Evolutionary conservation across 1,284 basidiomycete species (phyloP).

Genomic region (Leccinum solheimii): DNA sequence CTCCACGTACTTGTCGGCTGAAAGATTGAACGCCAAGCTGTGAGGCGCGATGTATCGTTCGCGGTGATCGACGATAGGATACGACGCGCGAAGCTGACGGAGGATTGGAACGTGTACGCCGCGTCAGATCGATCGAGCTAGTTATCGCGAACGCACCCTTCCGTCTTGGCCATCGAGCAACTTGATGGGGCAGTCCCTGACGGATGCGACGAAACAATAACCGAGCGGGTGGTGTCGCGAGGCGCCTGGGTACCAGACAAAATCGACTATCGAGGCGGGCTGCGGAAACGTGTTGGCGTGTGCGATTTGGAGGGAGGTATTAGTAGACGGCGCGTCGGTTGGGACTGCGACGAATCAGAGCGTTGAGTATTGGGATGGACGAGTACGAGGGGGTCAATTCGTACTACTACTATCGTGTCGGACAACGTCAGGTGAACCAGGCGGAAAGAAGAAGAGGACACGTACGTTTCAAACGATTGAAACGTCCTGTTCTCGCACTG

Average conservation of each 20-base stretch:
- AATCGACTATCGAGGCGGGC: conserved; percentile 71
- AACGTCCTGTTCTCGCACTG: conserved; percentile 64
- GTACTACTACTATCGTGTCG: neutral
- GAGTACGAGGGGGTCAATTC: neutral
- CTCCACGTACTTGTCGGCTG: conserved; percentile 60
- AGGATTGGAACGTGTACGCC: neutral
- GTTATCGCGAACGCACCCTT: conserved; percentile 49
- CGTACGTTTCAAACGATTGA: conserved; percentile 40
- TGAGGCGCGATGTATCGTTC: conserved; percentile 88
- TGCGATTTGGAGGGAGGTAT: neutral
- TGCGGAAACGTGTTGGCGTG: conserved; percentile 43
- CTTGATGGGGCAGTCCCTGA: conserved; percentile 80
- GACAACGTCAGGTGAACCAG: neutral
- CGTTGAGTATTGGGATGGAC: neutral
- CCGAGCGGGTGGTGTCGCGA: conserved; percentile 54
- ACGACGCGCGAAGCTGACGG: conserved; percentile 64
- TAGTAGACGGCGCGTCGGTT: neutral
- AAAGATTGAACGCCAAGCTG: conserved; percentile 73
- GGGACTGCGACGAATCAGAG: neutral
- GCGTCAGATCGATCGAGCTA: neutral
- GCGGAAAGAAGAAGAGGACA: neutral
- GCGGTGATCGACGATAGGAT: conserved; percentile 86
- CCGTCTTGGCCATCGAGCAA: conserved; percentile 79
- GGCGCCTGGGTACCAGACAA: conserved; percentile 81
- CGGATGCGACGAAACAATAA: conserved; percentile 80